Base-by-base conservation (phyloP, 2,329 filamentous ascomycete species). In the Mariannaea sp. region DNA sequence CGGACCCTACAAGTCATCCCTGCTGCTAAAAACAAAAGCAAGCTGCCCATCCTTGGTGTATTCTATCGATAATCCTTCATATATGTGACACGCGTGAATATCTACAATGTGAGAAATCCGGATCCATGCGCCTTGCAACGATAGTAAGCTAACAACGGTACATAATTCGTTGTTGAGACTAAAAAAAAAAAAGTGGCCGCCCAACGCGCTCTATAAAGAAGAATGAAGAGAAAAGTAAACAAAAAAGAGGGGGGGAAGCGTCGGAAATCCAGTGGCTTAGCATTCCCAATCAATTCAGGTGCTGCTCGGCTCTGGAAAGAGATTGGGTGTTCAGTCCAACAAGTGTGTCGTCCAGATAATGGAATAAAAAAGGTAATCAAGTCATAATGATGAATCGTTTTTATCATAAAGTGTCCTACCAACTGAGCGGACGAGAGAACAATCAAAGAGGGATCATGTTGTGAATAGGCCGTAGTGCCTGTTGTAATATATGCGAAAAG, bases 11-110 rank as follows among this genome's bases (percentile, higher is more conserved):
- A 13, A 29, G 16, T 24, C 13, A 10, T 39, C 44, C n/a, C 50
- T 6, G 16, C 38, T 9, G 32, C 39, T 10, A 22, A 19, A 40
- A 19, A 40, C 38, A 49, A 27, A 22, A 49, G 20, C 14, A 49
- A 54, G 26, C 41, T 26, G 33, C 39, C 39, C 22, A 49, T 54
- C 45, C 51, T 39, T 43, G n/a, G 51, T 44, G 51, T 54, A 54
- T 54, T 54, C 39, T 19, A 54, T 44, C 33, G 16, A 43, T 32
- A 44, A 49, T 40, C 51, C 40, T 54, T 45, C 44, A 27, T 44
- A 45, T 24, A 24, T 48, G 38, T 32, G 40, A 45, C 30, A 49
- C 44, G 45, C 39, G 29, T 46, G 38, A 49, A 44, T 39, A 38
- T n/a, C 36, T 44, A 44, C 40, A 24, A 33, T 41, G 24, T 45